Base-by-base conservation (phyloP, 331 rosid species). In the Quercus tomentella region DNA sequence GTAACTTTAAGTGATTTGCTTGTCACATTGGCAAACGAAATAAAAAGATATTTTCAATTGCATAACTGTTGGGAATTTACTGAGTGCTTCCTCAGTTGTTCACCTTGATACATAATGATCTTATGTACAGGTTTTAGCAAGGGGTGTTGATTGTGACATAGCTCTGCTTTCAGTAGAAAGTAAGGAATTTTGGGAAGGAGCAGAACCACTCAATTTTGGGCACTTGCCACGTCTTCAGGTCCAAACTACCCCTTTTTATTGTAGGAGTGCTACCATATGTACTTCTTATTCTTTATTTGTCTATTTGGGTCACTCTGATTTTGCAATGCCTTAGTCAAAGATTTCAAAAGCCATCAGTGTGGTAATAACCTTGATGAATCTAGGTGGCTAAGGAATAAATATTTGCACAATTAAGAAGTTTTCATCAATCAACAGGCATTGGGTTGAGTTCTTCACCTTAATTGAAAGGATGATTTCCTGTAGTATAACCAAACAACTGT, bases 151-250 rank as follows among this genome's bases (percentile, higher is more conserved):
- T 80, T 96, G 98, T 82, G 99, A 96, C 85, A 87, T 96, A 87
- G 99, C 99, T 80, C 89, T 96, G 89, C 97, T 96, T 80, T 88
- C 98, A 33, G 99, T 96, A 78, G 99, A 93, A 88, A 96, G 77
- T 75, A 92, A 87, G 69, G 97, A 91, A 76, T 96, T 96, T 61
- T 96, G 99, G 99, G 88, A 83, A 86, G 98, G 91, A 57, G 97
- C 86, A 30, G 97, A 90, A 65, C 97, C 98, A 54, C 97, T 96
- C 54, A 84, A 74, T 69, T 84, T 96, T 58, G 99, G 99, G 76
- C 86, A 82, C 81, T 85, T 96, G 93, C 99, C 99, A 26, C 89
- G 87, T 79, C 99, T 96, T 87, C 99, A 96, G 99, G 99, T 96
- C 82, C 84, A 76, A 49, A 86, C 22, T 62, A 37, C 70, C 57